Conservation (phyloP, 148 eudicot genomes). For the Pouteria glomerata region DNA sequence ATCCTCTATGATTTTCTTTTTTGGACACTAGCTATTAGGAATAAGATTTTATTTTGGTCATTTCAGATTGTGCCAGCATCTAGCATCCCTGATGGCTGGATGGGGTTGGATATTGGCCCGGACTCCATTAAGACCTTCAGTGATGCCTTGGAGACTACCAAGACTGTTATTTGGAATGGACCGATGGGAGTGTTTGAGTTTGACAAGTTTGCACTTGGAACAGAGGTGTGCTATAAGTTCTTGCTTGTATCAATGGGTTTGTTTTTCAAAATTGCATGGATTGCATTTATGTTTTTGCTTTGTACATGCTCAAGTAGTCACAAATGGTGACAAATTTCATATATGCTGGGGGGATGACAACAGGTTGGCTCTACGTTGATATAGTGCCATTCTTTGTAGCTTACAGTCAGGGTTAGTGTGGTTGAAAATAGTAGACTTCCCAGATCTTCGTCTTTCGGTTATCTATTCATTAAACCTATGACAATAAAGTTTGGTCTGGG, state of each 20-base stretch:
- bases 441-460: background rate
- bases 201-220: constrained; percentile 70
- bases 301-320: background rate
- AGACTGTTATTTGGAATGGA: constrained; percentile 78
- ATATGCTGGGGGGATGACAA: background rate
- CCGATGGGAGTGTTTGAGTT: constrained; percentile 83
- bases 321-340: background rate
- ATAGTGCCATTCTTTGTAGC: too few species aligned
- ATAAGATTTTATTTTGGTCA: background rate
- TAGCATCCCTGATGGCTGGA: constrained; percentile 77
- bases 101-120: constrained; percentile 79
- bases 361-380: too few species aligned
- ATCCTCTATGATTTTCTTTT: background rate
- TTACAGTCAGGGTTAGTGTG: background rate
- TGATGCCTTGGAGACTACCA: constrained; percentile 72
- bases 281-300: constrained; percentile 2
- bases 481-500: background rate
- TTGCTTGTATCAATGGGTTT: background rate
- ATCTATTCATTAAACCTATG: background rate
- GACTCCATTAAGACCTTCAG: constrained; percentile 73
- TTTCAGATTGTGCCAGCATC: constrained; percentile 64
- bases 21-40: background rate
- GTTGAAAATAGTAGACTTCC: too few species aligned
- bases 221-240: constrained; percentile 45
- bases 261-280: background rate